Base-by-base conservation (phyloP, 2,329 filamentous ascomycete species). In the Apiospora phragmitis region DNA sequence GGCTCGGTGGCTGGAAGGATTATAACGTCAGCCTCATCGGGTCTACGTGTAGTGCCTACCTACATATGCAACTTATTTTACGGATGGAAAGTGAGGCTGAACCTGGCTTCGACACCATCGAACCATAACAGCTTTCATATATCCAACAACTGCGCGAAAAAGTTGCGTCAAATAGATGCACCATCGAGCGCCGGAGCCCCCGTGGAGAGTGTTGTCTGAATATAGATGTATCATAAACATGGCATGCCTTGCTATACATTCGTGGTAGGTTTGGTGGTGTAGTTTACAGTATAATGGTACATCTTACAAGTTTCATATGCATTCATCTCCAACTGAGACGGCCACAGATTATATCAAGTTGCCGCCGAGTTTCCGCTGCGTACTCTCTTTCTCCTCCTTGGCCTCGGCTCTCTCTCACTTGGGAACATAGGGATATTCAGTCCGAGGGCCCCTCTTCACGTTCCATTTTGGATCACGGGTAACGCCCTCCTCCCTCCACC, bases 401-500 rank as follows among this genome's bases (percentile, higher is more conserved):
- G 77, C 69, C 12, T 75, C 73, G 5, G 76, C 77, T 45, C 75
- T 75, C 69, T 75, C 73, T 69, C 76, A 80, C 72, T 75, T 71
- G 21, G 76, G 77, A 70, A 74, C 69, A 43, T 77, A 79, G 21
- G 78, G 78, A 29, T 72, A 78, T 21, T 79, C 73, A 11, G 72
- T 78, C 6, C 74, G 71, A 1, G 77, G 77, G 9, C 76, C 77
- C 69, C 68, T 75, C 43, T 74, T 81, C 51, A 78, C 74, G 68
- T 85, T 84, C 74, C 82, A 86, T 16, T 73, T 76, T 8, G 83
- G 83, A 65, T 85, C 83, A 43, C 85, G 80, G 7, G 80, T 80
- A 62, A 89, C 80, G 41, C 88, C 88, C 78, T 88, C 87, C 11
- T 80, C 79, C 69, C 89, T 87, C 90, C 90, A 92, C 75, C 81